Base-by-base conservation (phyloP, 371 early-diverging fungal species). In the Syncephalastrum monosporum region DNA sequence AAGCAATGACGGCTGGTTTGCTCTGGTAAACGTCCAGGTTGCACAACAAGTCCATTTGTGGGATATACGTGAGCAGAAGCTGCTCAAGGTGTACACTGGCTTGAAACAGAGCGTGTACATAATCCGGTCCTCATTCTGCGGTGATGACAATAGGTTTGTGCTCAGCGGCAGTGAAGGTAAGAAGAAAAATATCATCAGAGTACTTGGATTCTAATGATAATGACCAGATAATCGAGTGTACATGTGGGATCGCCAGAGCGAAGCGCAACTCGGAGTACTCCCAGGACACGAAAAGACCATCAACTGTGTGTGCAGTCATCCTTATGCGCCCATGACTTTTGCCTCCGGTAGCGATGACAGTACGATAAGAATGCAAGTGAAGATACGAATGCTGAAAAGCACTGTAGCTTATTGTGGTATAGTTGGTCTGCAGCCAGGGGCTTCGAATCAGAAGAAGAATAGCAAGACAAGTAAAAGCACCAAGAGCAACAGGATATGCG, bases 341-440 rank as follows among this genome's bases (percentile, higher is more conserved):
- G 98, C 93, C 2, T 91, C 96, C 24, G 95, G 94, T 4, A 91
- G 93, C 42, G 98, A 98, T 63, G 98, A 98, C 67, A 77, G 83
- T 50, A 94, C 96, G 1, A 90, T 98, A 41, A 85, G 95, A 65
- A 86, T 98, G 79, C 93, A 90, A 87, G 88, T 65, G 14, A 13
- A 16, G 24, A 16, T 53, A 7, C n/a, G n/a, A n/a, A 0, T 2
- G 43, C 21, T 6, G 15, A 42, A 16, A 12, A 17, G 44, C 42
- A 53, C 14, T 12, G 23, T 2, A 53, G n/a, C 17, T 42, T 53
- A 12, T 21, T 6, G 17, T 3, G 4, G 27, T 53, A 42, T 19
- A 23, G 47, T 5, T 19, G 23, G 23, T 16, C 19, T 16, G n/a
- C 7, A 46, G 6, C 47, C 2, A 46, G 10, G 47, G 47, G 23